These are phyloP conservation scores for Dothiorella sarmentorum DNA, from an alignment of 2,329 filamentous ascomycete species.

Conservation along the genomic window DNA sequence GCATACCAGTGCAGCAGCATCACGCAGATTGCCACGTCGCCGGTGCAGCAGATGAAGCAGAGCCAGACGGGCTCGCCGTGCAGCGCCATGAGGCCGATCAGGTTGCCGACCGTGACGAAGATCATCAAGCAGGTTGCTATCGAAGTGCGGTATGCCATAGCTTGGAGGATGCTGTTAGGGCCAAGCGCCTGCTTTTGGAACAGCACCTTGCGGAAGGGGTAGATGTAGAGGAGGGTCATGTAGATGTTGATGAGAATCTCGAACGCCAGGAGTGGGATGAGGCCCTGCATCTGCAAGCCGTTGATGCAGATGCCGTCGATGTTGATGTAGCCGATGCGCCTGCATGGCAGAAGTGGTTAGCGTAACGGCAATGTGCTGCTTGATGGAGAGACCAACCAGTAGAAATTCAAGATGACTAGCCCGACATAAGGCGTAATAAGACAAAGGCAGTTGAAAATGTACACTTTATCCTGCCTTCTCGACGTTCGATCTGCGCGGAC, in stretches of 20 bases:
- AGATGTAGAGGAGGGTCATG: constrained; percentile 6
- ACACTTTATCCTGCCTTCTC: constrained; percentile 56
- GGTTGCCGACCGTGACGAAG: constrained; percentile 57
- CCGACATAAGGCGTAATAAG: constrained; percentile 40
- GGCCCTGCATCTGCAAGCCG: constrained; percentile 4
- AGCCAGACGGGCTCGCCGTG: constrained; percentile 63
- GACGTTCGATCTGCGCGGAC: constrained; percentile 52
- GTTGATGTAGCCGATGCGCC: constrained; percentile 7
- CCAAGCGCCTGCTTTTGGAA: constrained; percentile 2
- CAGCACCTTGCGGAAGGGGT: not conserved
- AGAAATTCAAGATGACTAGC: not conserved
- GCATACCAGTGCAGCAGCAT: constrained; percentile 57
- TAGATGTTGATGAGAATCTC: constrained; percentile 12
- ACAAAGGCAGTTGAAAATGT: constrained; percentile 59
- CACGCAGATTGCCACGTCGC: constrained; percentile 60
- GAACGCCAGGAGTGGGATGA: constrained; percentile 1
- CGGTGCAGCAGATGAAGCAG: constrained; percentile 63
- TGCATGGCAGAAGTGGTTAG: not conserved
- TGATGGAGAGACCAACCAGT: not conserved
- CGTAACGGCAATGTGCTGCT: too few relatives aligned
- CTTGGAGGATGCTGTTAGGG: constrained; percentile 44
- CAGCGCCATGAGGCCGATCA: constrained; percentile 57
- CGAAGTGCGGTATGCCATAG: constrained; percentile 57
- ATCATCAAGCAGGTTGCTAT: constrained; percentile 57
- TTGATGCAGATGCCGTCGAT: not conserved